Evolutionary conservation across 495 filamentous ascomycete species (phyloP).

Genomic region (Glonium stellatum): DNA sequence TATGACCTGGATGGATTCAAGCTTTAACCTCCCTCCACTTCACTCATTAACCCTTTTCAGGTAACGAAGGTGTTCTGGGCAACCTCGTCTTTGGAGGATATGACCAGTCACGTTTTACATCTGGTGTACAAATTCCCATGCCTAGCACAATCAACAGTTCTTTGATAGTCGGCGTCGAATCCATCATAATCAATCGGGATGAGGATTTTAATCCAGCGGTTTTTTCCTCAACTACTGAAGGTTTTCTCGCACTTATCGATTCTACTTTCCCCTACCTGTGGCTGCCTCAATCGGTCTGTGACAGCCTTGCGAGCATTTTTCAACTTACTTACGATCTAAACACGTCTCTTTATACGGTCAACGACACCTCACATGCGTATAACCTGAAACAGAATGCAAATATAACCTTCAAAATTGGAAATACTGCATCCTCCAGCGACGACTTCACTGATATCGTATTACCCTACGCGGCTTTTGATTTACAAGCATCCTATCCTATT

Average conservation of each 20-base stretch:
- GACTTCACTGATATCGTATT: conserved; percentile 20
- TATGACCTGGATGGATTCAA: too few relatives aligned
- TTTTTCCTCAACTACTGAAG: not conserved
- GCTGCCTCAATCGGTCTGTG: conserved; percentile 22
- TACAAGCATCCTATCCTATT: conserved; percentile 10
- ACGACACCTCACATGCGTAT: conserved; percentile 11
- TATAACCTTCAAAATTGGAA: conserved; percentile 12
- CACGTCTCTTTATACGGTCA: conserved; percentile 18
- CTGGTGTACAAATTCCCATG: conserved; percentile 6
- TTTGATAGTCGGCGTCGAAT: conserved; percentile 23
- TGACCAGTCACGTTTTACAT: conserved; percentile 18
- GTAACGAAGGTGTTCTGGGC: conserved; percentile 12
- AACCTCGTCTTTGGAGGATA: conserved; percentile 22
- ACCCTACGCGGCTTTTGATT: conserved; percentile 33
- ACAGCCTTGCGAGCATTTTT: conserved; percentile 16
- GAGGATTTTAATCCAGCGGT: not conserved
- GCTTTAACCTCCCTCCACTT: too few relatives aligned
- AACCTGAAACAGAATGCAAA: conserved; percentile 17
- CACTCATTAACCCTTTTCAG: not conserved
- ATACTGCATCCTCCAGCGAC: not conserved
- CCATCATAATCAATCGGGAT: conserved; percentile 9
- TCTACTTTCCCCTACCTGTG: conserved; percentile 27
- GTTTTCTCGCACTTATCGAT: conserved; percentile 21
- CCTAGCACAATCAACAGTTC: conserved; percentile 6
- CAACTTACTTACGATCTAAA: conserved; percentile 14